Evolutionary conservation across 208 protist genomes (phyloP).

Genomic region (Trypanosoma rangeli): DNA sequence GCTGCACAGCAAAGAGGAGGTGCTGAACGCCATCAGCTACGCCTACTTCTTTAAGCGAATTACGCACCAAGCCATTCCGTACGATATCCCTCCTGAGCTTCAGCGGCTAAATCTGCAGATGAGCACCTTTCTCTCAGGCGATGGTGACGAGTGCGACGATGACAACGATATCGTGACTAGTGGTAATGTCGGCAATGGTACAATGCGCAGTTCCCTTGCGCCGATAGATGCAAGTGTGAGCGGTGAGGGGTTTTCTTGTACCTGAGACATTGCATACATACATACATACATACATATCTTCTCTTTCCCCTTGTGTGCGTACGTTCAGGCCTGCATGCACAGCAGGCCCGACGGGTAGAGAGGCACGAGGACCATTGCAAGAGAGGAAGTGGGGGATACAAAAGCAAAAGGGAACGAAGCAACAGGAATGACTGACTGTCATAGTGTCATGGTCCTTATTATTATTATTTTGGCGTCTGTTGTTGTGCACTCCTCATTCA

Average conservation of each 20-base stretch:
- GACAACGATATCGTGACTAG: not conserved
- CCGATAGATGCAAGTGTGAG: not conserved
- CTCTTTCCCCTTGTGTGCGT: conserved; percentile 1
- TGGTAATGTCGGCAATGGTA: not conserved
- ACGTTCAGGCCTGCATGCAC: not conserved
- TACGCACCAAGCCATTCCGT: conserved; percentile 38
- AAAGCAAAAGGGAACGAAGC: not conserved
- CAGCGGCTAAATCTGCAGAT: conserved; percentile 33
- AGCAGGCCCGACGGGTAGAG: not conserved
- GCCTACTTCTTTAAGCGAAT: conserved; percentile 49
- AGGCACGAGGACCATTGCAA: not conserved
- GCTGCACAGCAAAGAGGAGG: conserved; percentile 19
- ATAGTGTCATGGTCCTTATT: too few relatives aligned
- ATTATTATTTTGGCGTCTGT: too few relatives aligned
- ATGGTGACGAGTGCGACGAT: conserved; percentile 6
- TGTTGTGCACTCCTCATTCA: too few relatives aligned
- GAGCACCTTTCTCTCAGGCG: conserved; percentile 20
- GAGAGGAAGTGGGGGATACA: not conserved
- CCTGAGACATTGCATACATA: not conserved
- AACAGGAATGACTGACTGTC: too few relatives aligned
- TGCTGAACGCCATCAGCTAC: conserved; percentile 33
- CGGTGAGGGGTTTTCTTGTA: not conserved
- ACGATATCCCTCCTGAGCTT: conserved; percentile 49
- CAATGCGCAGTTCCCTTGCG: not conserved
- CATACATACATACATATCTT: not conserved